Percentiles rank a stretch among this genome's conserved stretches.
Conservation (phyloP, 768 basidiomycete genomes). For the Tylopilus sp. region DNA sequence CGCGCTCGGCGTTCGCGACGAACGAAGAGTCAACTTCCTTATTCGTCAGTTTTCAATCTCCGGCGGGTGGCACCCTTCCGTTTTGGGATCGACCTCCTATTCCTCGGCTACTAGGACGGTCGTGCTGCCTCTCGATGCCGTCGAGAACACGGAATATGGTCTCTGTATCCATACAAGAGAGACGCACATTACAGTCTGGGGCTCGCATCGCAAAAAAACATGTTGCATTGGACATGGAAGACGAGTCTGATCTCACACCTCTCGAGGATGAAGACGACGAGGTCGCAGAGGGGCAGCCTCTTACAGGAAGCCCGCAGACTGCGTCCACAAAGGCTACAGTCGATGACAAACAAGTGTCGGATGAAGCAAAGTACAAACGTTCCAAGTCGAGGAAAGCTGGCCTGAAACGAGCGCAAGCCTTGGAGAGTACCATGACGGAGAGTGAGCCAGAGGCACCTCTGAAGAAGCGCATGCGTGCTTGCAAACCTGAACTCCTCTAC, state of each 20-base stretch:
- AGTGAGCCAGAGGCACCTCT: constrained; percentile 4
- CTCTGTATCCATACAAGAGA: not conserved
- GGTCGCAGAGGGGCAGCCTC: not conserved
- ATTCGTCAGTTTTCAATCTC: constrained; percentile 15
- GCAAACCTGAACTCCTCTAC: constrained; percentile 52
- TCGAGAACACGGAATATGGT: not conserved
- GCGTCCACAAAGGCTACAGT: not conserved
- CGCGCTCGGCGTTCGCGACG: not conserved
- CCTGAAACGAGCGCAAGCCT: constrained; percentile 11
- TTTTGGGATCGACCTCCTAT: constrained; percentile 13
- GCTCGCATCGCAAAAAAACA: not conserved
- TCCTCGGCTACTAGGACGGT: not conserved
- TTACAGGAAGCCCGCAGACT: not conserved
- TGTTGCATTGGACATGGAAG: not conserved
- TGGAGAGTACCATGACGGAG: constrained; percentile 9
- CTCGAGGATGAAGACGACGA: constrained; percentile 9
- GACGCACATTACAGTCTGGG: constrained; percentile 2
- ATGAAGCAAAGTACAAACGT: not conserved
- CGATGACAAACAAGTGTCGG: not conserved
- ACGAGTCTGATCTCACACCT: constrained; percentile 16
- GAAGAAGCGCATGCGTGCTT: constrained; percentile 30
- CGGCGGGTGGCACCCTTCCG: constrained; percentile 12
- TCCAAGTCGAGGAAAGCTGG: not conserved
- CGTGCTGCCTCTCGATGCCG: not conserved
- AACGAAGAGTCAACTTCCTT: constrained; percentile 1